Conservation (phyloP, 352 stramenopile genomes). For the Saprolegnia diclina region DNA sequence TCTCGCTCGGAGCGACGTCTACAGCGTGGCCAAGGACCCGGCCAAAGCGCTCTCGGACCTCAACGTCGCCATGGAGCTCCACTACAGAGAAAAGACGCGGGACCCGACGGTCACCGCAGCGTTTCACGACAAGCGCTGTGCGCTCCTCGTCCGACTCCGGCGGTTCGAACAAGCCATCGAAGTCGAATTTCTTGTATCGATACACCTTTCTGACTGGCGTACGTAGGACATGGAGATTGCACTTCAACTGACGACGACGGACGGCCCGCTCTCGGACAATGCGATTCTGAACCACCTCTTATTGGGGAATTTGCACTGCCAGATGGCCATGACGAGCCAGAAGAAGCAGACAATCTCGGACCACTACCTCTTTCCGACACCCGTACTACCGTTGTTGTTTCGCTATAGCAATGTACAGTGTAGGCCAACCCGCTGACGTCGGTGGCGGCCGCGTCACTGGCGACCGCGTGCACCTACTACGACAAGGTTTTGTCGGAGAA, state of each 20-base stretch:
- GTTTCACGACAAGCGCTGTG: slow-evolving; percentile 19
- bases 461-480: slow-evolving; percentile 34
- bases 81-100: neutral
- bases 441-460: neutral
- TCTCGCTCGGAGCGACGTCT: neutral
- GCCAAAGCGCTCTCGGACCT: slow-evolving; percentile 11
- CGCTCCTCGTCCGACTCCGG: neutral
- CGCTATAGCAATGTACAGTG: neutral
- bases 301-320: slow-evolving; percentile 55
- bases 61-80: neutral
- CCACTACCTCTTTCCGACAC: slow-evolving; percentile 5
- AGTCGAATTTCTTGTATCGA: neutral
- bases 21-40: neutral
- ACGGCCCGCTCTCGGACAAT: slow-evolving; percentile 9
- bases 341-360: neutral
- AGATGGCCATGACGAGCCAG: slow-evolving; percentile 31
- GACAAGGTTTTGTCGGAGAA: slow-evolving; percentile 34
- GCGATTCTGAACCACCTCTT: slow-evolving; percentile 36
- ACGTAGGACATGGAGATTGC: slow-evolving; percentile 23
- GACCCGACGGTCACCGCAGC: neutral
- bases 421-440: slow-evolving; percentile 6
- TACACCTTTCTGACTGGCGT: neutral
- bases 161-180: slow-evolving; percentile 17
- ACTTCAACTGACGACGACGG: neutral
- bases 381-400: neutral